Conservation (phyloP, 306 rosid genomes). For the Cicer bijugum region DNA sequence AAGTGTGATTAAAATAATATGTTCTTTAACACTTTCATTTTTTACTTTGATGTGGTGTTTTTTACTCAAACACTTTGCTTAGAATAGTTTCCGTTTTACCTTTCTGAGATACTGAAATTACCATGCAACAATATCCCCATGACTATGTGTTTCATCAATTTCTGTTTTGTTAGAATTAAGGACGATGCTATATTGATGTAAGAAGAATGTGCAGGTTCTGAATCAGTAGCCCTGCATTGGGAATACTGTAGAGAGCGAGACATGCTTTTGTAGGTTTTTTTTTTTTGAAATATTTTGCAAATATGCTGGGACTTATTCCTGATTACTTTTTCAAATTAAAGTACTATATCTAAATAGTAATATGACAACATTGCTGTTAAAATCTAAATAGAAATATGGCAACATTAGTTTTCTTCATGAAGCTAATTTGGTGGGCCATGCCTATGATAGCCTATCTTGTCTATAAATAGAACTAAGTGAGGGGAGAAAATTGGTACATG, state of each 20-base stretch:
- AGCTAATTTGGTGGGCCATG: slow-evolving; percentile 40
- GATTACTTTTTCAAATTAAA: background rate
- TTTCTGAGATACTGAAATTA: too few relatives aligned
- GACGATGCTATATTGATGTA: too few relatives aligned
- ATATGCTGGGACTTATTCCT: background rate
- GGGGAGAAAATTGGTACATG: background rate
- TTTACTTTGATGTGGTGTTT: background rate
- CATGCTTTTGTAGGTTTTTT: background rate
- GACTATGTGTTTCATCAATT: too few relatives aligned
- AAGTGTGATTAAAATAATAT: background rate
- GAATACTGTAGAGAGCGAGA: background rate
- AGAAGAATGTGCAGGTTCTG: background rate
- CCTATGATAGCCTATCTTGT: slow-evolving; percentile 15
- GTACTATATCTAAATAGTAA: background rate
- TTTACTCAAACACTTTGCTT: too few relatives aligned
- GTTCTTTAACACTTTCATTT: background rate
- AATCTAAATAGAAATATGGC: too few relatives aligned
- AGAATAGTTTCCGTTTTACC: too few relatives aligned
- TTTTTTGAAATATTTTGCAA: background rate
- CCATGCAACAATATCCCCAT: background rate
- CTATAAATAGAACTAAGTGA: background rate
- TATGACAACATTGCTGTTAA: background rate
- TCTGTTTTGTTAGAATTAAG: too few relatives aligned
- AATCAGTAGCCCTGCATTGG: background rate
- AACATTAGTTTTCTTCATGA: too few relatives aligned